phyloP scores from a whole-genome alignment of 176 grass and related monocot genomes.

The Hyparrhenia diplandra region DNA sequence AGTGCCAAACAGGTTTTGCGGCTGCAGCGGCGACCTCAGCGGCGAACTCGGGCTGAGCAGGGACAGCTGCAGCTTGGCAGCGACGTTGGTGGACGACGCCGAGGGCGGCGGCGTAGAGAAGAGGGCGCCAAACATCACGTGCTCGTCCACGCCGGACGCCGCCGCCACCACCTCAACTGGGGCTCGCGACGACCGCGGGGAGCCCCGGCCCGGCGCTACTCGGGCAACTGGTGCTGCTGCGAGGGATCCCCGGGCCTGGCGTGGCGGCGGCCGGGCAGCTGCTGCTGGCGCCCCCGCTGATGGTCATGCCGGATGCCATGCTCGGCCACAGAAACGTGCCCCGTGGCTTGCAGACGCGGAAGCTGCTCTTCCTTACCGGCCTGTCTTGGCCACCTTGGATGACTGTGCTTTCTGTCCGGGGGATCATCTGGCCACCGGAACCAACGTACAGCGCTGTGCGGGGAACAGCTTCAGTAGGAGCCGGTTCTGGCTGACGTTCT shows the following conservation, averaged over 20 bases:
- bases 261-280: slow-evolving; percentile 1
- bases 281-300: slow-evolving; percentile 31
- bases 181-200: slow-evolving; percentile 2
- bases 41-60: slow-evolving; percentile 62
- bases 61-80: slow-evolving; percentile 39
- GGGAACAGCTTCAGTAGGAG: slow-evolving; percentile 2
- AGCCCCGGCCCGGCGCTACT: not conserved
- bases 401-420: not conserved
- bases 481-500: slow-evolving; percentile 4
- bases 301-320: slow-evolving; percentile 40
- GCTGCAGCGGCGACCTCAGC: slow-evolving; percentile 44
- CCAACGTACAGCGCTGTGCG: not conserved
- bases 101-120: slow-evolving; percentile 54
- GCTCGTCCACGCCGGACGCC: slow-evolving; percentile 30
- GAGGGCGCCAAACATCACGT: slow-evolving; percentile 28
- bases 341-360: slow-evolving; percentile 67
- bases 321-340: slow-evolving; percentile 69
- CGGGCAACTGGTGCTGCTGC: slow-evolving; percentile 34
- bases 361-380: slow-evolving; percentile 50
- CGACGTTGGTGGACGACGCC: slow-evolving; percentile 54
- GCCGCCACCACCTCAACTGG: slow-evolving; percentile 27
- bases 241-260: not conserved
- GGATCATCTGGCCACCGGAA: not conserved
- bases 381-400: slow-evolving; percentile 22
- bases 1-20: slow-evolving; percentile 19